phyloP scores from a whole-genome alignment of 2,329 filamentous ascomycete genomes.

The Fusarium praegraminearum region DNA sequence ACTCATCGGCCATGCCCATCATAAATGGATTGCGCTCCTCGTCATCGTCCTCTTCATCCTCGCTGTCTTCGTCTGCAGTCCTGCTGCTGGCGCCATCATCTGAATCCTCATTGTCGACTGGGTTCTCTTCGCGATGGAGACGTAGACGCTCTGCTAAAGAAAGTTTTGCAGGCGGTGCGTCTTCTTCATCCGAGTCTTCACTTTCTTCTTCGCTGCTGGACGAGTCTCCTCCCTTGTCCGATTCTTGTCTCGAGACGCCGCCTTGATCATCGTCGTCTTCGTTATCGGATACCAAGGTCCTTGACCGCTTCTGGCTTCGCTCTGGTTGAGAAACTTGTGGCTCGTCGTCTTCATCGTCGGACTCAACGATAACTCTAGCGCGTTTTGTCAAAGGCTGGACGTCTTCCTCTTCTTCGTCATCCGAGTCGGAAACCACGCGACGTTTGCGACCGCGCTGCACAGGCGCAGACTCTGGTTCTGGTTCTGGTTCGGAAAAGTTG shows the following conservation, averaged over 20 bases:
- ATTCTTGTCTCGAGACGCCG: conserved; percentile 14
- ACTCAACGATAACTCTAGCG: conserved; percentile 39
- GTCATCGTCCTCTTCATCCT: conserved; percentile 40
- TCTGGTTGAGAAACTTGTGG: not conserved
- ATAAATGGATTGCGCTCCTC: conserved; percentile 48
- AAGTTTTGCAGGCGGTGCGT: conserved; percentile 17
- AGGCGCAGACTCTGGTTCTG: conserved; percentile 30
- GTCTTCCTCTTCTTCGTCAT: conserved; percentile 46
- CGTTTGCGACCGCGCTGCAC: conserved; percentile 45
- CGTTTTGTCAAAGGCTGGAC: conserved; percentile 43
- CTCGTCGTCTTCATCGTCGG: conserved; percentile 44
- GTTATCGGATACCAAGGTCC: conserved; percentile 21
- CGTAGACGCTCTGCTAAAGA: conserved; percentile 39
- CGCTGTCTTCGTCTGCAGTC: conserved; percentile 35
- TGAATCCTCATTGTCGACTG: conserved; percentile 21
- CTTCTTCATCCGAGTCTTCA: conserved; percentile 26
- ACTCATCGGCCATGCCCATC: conserved; percentile 52
- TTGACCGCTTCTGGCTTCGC: conserved; percentile 2
- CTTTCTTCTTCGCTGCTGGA: conserved; percentile 22
- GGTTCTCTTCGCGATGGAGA: conserved; percentile 37
- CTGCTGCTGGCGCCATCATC: conserved; percentile 33
- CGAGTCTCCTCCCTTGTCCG: not conserved
- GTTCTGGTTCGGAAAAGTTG: conserved; percentile 51
- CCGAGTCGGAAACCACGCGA: conserved; percentile 49
- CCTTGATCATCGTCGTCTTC: conserved; percentile 40